Evolutionary conservation across 2,329 filamentous ascomycete genomes (phyloP), one percentile per base, ranked within the genome.

Genomic region (Xylaria sp.): DNA sequence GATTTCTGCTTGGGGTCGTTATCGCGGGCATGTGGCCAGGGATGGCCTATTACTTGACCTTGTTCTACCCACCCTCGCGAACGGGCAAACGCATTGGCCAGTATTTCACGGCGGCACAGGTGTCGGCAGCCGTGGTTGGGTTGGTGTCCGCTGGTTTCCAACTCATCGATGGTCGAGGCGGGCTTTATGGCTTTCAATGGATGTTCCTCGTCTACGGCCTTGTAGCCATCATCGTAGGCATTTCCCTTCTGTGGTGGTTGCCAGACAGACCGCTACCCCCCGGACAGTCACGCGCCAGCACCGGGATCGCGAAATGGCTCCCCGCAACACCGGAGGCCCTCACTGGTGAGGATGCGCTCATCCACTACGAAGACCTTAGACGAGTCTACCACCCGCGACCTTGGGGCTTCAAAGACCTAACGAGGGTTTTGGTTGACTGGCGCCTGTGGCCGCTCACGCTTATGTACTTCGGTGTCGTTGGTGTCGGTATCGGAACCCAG

Each of bases 381-480:
- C 85, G 92, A 57, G 92, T 95, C 0, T 96, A 97, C 74, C 89
- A 93, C 70, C 81, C 87, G 14, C 83, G 87, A 1, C 82, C 87
- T 3, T 97, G 93, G 93, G 88, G 82, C 0, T 68, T 91, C 64
- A 86, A 80, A 57, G 92, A 97, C 68, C 80, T 97, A 1, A 79
- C 81, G 23, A 79, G 81, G 23, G 91, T 96, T 1, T 78, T 96
- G 31, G 82, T 91, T 37, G 93, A 97, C 77, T 96, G 92, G 93
- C 87, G 92, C 2, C 82, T 96, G 17, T 97, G 92, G 90, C 93
- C 93, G 1, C 78, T 97, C 68, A 84, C 89, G 1, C 73, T 96
- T 56, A 97, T 97, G 93, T 97, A 97, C 78, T 96, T 97, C 78
- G 93, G 93, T 19, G 93, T 97, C 2, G 93, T 97, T 1, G 93